phyloP scores from a whole-genome alignment of 1,284 basidiomycete species.

The Naganishia sp. region DNA sequence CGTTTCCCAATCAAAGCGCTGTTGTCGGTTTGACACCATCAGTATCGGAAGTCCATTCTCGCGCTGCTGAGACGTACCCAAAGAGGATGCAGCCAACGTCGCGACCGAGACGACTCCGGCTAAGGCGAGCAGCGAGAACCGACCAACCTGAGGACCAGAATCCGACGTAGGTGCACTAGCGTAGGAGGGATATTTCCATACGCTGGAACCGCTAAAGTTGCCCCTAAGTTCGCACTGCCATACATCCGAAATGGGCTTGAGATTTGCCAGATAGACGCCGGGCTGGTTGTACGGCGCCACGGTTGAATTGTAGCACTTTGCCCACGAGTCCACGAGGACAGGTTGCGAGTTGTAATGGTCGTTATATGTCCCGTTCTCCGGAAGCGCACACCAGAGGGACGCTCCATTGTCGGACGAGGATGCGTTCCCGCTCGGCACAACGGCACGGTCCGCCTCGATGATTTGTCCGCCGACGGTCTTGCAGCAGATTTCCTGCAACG shows the following conservation, averaged over 20 bases:
- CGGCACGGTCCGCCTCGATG: too few relatives aligned
- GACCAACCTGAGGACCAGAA: neutral
- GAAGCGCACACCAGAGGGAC: neutral
- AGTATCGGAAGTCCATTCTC: too few relatives aligned
- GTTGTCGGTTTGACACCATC: too few relatives aligned
- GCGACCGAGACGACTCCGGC: slow-evolving; percentile 3
- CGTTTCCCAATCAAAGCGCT: too few relatives aligned
- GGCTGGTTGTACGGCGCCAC: neutral
- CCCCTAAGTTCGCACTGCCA: slow-evolving; percentile 6
- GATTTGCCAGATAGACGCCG: neutral
- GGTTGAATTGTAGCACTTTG: slow-evolving; percentile 4
- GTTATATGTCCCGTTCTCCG: neutral
- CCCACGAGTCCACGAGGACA: neutral
- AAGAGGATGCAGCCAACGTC: neutral
- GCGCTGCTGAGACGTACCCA: too few relatives aligned
- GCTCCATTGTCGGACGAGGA: too few relatives aligned
- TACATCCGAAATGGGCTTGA: slow-evolving; percentile 1
- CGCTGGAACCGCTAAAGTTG: slow-evolving; percentile 3
- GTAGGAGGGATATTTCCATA: neutral
- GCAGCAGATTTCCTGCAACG: too few relatives aligned
- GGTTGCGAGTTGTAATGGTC: neutral
- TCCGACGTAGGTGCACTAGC: too few relatives aligned
- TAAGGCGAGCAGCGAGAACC: slow-evolving; percentile 7
- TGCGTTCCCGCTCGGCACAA: too few relatives aligned
- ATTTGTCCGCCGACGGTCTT: too few relatives aligned